Percentiles rank a stretch among this genome's conserved stretches.
phyloP scores from a whole-genome alignment of 1,139 yeast genomes.

The Waltiozyma sp. region DNA sequence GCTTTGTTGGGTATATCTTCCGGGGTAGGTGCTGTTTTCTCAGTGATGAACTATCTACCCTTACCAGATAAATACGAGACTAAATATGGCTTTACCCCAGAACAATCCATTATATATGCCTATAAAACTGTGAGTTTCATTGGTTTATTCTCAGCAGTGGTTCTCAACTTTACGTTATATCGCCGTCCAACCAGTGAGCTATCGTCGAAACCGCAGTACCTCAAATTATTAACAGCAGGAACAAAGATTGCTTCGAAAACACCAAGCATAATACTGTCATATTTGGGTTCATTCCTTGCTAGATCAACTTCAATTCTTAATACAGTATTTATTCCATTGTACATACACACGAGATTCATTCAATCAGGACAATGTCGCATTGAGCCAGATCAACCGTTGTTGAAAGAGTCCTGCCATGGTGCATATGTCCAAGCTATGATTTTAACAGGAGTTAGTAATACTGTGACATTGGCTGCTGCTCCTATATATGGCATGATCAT shows the following conservation, averaged over 20 bases:
- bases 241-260: slow-evolving; percentile 27
- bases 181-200: slow-evolving; percentile 20
- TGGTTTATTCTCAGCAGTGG: slow-evolving; percentile 29
- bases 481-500: slow-evolving; percentile 53
- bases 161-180: slow-evolving; percentile 38
- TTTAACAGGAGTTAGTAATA: slow-evolving; percentile 54
- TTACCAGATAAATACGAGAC: slow-evolving; percentile 27
- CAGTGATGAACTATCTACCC: slow-evolving; percentile 39
- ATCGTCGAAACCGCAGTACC: slow-evolving; percentile 23
- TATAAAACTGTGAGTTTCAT: slow-evolving; percentile 38
- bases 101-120: slow-evolving; percentile 34
- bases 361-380: slow-evolving; percentile 35
- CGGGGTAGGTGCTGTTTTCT: slow-evolving; percentile 59
- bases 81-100: slow-evolving; percentile 26
- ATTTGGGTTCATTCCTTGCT: slow-evolving; percentile 52
- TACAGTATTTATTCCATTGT: slow-evolving; percentile 52
- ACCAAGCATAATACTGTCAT: slow-evolving; percentile 35
- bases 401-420: slow-evolving; percentile 37
- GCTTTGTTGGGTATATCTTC: slow-evolving; percentile 53
- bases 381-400: slow-evolving; percentile 12
- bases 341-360: slow-evolving; percentile 47
- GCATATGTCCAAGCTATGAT: slow-evolving; percentile 60
- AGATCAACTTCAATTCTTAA: slow-evolving; percentile 53
- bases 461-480: slow-evolving; percentile 44
- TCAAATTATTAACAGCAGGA: slow-evolving; percentile 35